A percentile compares a stretch with the other conserved stretches of the same genome.
phyloP scores from a whole-genome alignment of 2,329 filamentous ascomycete genomes.

The Aspergillus sergii region DNA sequence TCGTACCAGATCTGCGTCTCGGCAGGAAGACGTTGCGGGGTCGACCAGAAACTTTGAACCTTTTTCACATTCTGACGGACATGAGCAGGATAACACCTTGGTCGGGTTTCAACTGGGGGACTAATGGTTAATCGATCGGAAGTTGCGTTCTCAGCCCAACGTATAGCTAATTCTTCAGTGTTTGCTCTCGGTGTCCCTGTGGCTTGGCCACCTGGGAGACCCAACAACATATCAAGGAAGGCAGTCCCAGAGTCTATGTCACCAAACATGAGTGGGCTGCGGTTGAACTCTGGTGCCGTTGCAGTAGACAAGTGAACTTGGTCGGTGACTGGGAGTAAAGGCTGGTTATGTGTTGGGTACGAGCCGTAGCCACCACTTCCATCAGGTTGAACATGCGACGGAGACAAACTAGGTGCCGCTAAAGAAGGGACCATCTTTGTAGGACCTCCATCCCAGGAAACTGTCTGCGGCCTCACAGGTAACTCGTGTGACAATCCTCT shows the following conservation, averaged over 20 bases:
- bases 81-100: neutral
- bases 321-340: neutral
- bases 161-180: neutral
- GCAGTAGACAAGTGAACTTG: neutral
- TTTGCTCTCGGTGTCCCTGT: neutral
- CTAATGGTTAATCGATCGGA: neutral
- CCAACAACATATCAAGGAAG: neutral
- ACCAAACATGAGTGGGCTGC: neutral
- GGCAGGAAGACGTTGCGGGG: neutral
- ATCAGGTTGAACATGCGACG: neutral
- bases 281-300: neutral
- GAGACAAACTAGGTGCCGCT: neutral
- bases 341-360: neutral
- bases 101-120: neutral
- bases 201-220: neutral
- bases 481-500: neutral
- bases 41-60: neutral
- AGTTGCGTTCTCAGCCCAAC: neutral
- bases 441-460: neutral
- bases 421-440: neutral
- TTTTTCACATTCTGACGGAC: neutral
- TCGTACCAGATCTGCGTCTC: neutral
- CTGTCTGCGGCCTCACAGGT: neutral
- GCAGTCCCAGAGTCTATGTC: neutral
- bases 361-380: neutral